Evolutionary conservation across 2,329 filamentous ascomycete species (phyloP).

Genomic region (Neodidymelliopsis sp.): DNA sequence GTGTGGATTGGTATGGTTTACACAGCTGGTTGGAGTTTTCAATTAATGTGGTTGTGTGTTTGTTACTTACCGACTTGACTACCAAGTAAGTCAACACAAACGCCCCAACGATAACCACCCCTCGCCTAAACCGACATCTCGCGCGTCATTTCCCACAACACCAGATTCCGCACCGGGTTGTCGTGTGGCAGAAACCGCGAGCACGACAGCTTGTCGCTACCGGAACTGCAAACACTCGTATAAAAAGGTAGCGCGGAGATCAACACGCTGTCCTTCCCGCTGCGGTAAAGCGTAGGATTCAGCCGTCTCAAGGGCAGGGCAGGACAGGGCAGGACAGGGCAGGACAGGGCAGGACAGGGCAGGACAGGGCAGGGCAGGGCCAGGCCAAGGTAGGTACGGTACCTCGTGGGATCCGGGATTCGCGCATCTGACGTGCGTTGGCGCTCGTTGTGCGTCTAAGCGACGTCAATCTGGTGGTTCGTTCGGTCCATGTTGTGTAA

Average conservation of each 20-base stretch:
- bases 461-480: constrained; percentile 6
- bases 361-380: no score
- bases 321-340: no score
- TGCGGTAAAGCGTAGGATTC: neutral
- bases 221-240: constrained; percentile 12
- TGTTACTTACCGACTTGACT: no score
- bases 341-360: no score
- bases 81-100: no score
- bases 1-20: no score
- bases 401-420: constrained; percentile 14
- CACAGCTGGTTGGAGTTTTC: no score
- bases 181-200: constrained; percentile 14
- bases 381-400: no score
- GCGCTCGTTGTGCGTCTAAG: constrained; percentile 11
- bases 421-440: constrained; percentile 10
- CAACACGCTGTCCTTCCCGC: constrained; percentile 8
- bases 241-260: constrained; percentile 15
- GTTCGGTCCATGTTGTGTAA: constrained; percentile 5
- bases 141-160: neutral
- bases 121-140: constrained; percentile 8
- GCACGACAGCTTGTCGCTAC: constrained; percentile 18
- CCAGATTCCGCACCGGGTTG: constrained; percentile 9
- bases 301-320: constrained; percentile 4
- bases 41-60: no score
- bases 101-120: constrained; percentile 1